Conservation (phyloP, 2,329 filamentous ascomycete species). For the Harringtonia lauricola region DNA sequence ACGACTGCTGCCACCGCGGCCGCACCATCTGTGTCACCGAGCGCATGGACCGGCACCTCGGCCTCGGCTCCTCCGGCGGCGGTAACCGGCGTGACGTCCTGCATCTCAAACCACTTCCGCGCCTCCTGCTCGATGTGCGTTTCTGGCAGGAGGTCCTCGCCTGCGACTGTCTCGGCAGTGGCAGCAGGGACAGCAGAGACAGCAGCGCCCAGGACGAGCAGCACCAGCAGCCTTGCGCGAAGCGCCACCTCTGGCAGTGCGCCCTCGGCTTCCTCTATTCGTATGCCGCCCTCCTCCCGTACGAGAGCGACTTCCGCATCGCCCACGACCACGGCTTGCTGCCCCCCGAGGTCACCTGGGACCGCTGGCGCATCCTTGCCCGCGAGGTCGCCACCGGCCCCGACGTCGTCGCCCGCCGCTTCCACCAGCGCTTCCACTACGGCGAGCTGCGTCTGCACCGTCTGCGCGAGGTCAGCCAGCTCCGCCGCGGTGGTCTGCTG, state of each 20-base stretch:
- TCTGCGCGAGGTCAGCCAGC: slow-evolving; percentile 27
- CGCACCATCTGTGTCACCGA: slow-evolving; percentile 17
- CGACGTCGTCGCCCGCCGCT: slow-evolving; percentile 16
- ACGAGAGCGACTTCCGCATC: slow-evolving; percentile 27
- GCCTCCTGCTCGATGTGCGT: slow-evolving; percentile 20
- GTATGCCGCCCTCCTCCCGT: slow-evolving; percentile 23
- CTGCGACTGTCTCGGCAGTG: background rate
- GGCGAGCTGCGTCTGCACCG: slow-evolving; percentile 30
- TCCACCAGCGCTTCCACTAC: slow-evolving; percentile 26
- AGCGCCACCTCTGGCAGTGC: slow-evolving; percentile 12
- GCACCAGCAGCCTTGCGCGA: slow-evolving; percentile 7
- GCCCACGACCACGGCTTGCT: slow-evolving; percentile 23
- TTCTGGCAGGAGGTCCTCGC: slow-evolving; percentile 17
- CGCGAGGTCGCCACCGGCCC: slow-evolving; percentile 18
- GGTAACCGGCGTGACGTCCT: slow-evolving; percentile 12
- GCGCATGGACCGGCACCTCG: slow-evolving; percentile 21
- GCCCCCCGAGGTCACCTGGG: slow-evolving; percentile 24
- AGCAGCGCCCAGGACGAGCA: background rate
- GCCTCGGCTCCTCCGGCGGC: slow-evolving; percentile 9
- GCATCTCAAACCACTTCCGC: slow-evolving; percentile 23
- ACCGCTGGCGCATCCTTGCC: slow-evolving; percentile 24
- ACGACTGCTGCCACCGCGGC: slow-evolving; percentile 11
- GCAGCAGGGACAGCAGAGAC: background rate
- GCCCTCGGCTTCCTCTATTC: slow-evolving; percentile 28
- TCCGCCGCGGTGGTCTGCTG: slow-evolving; percentile 10